Conservation (phyloP, 2,329 filamentous ascomycete genomes). For the Myriosclerotinia scirpicola region DNA sequence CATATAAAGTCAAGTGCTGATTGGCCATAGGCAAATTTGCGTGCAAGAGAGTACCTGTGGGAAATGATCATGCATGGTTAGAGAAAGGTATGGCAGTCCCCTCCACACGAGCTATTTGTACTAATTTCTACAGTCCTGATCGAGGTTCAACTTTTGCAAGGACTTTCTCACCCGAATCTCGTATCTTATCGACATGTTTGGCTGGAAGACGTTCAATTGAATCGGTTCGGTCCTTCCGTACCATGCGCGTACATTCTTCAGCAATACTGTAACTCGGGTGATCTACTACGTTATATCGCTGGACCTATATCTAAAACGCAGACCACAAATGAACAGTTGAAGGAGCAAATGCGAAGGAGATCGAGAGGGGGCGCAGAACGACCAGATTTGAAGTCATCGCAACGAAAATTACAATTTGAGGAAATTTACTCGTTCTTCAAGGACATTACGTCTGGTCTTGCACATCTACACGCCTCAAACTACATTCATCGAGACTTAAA, state of each 20-base stretch:
- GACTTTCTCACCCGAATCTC: conserved; percentile 89
- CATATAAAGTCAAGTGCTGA: conserved; percentile 25
- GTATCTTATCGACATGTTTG: conserved; percentile 97
- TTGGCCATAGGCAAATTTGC: conserved; percentile 67
- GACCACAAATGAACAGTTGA: conserved; percentile 77
- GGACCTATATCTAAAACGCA: conserved; percentile 61
- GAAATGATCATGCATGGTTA: conserved; percentile 91
- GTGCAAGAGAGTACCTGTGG: conserved; percentile 94
- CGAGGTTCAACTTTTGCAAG: conserved; percentile 89
- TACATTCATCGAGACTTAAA: conserved; percentile 97
- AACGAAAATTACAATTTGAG: conserved; percentile 64
- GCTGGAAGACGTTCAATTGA: conserved; percentile 86
- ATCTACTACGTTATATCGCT: conserved; percentile 85
- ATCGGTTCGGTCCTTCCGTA: conserved; percentile 83
- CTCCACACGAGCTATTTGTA: background rate
- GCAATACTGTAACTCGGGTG: conserved; percentile 94
- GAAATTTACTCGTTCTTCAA: conserved; percentile 97
- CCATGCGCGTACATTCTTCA: conserved; percentile 96
- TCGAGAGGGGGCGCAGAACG: conserved; percentile 69
- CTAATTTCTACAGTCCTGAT: conserved; percentile 59
- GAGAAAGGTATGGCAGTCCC: conserved; percentile 60
- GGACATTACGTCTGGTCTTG: conserved; percentile 88
- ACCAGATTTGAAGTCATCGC: conserved; percentile 37
- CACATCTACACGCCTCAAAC: conserved; percentile 84
- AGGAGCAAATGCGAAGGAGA: conserved; percentile 78